Evolutionary conservation across 2,329 filamentous ascomycete genomes (phyloP).

Genomic region (Talaromyces amestolkiae): DNA sequence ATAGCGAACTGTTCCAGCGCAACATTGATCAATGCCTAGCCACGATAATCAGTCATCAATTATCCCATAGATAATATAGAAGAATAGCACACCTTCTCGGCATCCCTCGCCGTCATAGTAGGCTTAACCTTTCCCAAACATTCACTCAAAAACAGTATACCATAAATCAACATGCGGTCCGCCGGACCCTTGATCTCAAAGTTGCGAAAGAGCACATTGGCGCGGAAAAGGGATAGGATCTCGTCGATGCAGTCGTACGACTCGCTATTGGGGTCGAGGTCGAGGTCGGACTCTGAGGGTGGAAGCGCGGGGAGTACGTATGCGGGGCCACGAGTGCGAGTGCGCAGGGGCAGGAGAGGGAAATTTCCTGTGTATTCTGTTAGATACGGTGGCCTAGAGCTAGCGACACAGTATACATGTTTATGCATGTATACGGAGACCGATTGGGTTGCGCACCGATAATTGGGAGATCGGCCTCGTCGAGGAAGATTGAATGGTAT

Average conservation of each 20-base stretch:
- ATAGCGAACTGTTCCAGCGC: conserved; percentile 95
- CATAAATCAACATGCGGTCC: conserved; percentile 92
- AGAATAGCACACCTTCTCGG: conserved; percentile 55
- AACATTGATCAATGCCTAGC: conserved; percentile 79
- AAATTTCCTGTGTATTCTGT: conserved; percentile 69
- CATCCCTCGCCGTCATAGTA: conserved; percentile 62
- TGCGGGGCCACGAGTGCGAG: conserved; percentile 90
- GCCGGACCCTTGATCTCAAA: conserved; percentile 98
- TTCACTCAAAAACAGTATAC: conserved; percentile 91
- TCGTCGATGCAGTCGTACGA: conserved; percentile 97
- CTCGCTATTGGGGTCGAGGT: conserved; percentile 76
- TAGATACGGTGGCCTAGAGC: not conserved
- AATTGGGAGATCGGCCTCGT: conserved; percentile 68
- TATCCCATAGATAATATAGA: not conserved
- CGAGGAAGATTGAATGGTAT: conserved; percentile 95
- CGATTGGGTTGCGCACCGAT: conserved; percentile 50
- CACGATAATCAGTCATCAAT: conserved; percentile 24
- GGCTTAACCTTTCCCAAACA: conserved; percentile 85
- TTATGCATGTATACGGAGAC: not conserved
- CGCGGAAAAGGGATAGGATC: conserved; percentile 85
- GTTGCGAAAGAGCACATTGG: conserved; percentile 98
- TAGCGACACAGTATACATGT: too few relatives aligned
- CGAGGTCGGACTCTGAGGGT: conserved; percentile 51
- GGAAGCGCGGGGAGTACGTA: conserved; percentile 72
- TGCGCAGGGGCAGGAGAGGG: conserved; percentile 88